Conservation (phyloP, 129 eudicot genomes). For the Mikania micrantha region DNA sequence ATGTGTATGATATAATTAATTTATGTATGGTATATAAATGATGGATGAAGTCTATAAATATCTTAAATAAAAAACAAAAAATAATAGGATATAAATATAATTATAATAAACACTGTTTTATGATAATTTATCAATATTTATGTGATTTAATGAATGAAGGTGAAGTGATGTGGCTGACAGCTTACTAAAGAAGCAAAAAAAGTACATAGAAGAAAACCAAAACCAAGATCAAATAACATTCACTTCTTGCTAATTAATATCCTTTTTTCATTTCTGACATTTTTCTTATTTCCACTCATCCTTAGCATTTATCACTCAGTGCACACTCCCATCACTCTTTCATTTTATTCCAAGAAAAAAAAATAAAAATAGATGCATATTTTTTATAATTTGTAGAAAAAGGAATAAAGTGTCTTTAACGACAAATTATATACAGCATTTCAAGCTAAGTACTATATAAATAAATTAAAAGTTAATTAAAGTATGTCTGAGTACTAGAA, state of each 20-base stretch:
- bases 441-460: no score
- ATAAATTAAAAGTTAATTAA: no score
- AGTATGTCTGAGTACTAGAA: no score
- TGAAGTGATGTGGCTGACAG: slow-evolving; percentile 13
- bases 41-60: no score
- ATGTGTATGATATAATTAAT: no score
- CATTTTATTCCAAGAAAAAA: neutral
- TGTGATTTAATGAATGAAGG: slow-evolving; percentile 1
- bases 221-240: slow-evolving; percentile 8
- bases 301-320: slow-evolving; percentile 14
- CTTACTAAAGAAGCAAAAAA: slow-evolving; percentile 21
- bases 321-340: slow-evolving; percentile 22
- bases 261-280: slow-evolving; percentile 6
- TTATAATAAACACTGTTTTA: no score
- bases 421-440: neutral
- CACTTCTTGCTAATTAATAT: slow-evolving; percentile 10
- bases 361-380: no score
- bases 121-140: neutral
- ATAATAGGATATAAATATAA: neutral
- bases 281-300: slow-evolving; percentile 16
- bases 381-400: no score
- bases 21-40: no score
- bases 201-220: slow-evolving; percentile 27
- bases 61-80: no score
- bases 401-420: no score